Percentiles rank a stretch among this genome's conserved stretches.
These are phyloP conservation scores for Mortierella sp. DNA, from an alignment of 371 early-diverging fungal species.

Conservation along the genomic window DNA sequence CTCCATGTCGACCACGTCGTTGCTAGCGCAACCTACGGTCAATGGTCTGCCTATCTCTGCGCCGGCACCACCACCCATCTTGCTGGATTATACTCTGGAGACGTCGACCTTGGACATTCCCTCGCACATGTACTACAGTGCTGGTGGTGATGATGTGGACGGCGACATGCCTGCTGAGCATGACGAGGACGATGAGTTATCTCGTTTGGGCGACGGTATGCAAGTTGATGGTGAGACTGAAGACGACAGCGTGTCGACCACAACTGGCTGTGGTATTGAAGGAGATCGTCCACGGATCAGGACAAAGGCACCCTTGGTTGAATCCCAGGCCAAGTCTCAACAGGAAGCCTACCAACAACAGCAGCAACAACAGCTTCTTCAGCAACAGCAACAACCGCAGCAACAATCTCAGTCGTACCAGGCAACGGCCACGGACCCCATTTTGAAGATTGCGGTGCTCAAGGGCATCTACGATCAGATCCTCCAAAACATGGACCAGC, in stretches of 20 bases:
- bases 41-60: constrained; percentile 30
- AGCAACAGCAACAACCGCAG: constrained; percentile 18
- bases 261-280: constrained; percentile 24
- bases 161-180: constrained; percentile 39
- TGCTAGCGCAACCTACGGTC: constrained; percentile 28
- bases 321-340: constrained; percentile 7
- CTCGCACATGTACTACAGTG: constrained; percentile 46
- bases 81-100: constrained; percentile 42
- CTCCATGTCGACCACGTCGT: constrained; percentile 26
- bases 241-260: constrained; percentile 34
- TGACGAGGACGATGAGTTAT: not conserved
- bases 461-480: constrained; percentile 62
- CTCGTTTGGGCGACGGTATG: constrained; percentile 7
- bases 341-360: constrained; percentile 16
- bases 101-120: constrained; percentile 43
- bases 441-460: constrained; percentile 58
- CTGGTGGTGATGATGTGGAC: constrained; percentile 52
- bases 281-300: not conserved
- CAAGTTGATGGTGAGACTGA: constrained; percentile 34
- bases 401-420: constrained; percentile 12
- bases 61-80: constrained; percentile 44
- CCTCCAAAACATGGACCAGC: constrained; percentile 46
- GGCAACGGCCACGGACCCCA: constrained; percentile 41
- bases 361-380: constrained; percentile 7
- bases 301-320: constrained; percentile 18